A percentile compares a stretch with the other conserved stretches of the same genome.
These are phyloP conservation scores for Bondarzewia mesenterica DNA, from an alignment of 1,284 basidiomycete species.

Conservation along the genomic window DNA sequence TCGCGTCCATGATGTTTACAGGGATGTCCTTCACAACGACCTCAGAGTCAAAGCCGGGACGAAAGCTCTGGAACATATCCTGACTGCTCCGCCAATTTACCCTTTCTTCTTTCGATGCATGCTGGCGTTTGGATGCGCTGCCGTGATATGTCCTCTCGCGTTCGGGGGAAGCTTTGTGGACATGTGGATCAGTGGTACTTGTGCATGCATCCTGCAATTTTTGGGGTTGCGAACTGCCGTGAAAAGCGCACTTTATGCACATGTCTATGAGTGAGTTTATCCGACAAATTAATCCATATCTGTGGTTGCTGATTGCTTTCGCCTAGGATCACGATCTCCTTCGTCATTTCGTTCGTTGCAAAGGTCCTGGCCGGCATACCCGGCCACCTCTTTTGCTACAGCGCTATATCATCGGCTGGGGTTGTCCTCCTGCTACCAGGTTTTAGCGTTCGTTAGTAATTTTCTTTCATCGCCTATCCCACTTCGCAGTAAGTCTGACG, in stretches of 20 bases:
- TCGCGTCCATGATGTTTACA: constrained; percentile 68
- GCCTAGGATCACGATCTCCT: constrained; percentile 75
- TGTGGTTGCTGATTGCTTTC: not conserved
- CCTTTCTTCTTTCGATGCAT: constrained; percentile 53
- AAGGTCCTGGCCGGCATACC: constrained; percentile 65
- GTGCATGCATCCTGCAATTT: constrained; percentile 65
- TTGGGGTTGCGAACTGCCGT: constrained; percentile 70
- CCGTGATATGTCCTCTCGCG: constrained; percentile 71
- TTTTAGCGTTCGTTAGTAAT: constrained; percentile 60
- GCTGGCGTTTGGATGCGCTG: constrained; percentile 67
- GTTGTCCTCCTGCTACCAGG: constrained; percentile 76
- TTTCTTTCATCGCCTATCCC: not conserved
- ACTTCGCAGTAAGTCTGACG: constrained; percentile 10
- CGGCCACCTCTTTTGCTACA: constrained; percentile 70
- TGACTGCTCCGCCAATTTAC: constrained; percentile 57
- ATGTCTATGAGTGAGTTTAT: constrained; percentile 75
- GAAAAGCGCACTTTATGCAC: constrained; percentile 79
- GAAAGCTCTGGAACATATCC: constrained; percentile 46
- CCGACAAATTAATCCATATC: not conserved
- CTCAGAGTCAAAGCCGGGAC: constrained; percentile 61
- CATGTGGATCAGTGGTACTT: constrained; percentile 71
- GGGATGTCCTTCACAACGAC: constrained; percentile 71
- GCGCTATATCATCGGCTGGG: constrained; percentile 75
- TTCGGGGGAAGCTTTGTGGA: constrained; percentile 81
- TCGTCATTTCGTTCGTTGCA: constrained; percentile 76